Base-by-base conservation (phyloP, 176 grass and related monocot genomes). In the Oryza longistaminata region DNA sequence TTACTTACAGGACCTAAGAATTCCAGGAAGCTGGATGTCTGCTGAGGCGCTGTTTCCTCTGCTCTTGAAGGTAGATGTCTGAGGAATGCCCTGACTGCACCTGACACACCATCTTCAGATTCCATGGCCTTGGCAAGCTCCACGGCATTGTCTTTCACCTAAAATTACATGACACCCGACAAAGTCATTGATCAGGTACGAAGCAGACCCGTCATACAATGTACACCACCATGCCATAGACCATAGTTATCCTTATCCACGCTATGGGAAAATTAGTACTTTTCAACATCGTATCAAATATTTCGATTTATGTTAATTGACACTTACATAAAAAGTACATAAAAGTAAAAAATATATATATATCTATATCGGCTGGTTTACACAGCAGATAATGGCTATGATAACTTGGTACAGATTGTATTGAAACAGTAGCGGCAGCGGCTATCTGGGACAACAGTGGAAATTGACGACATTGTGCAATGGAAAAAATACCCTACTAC, bases 31-130 rank as follows among this genome's bases (percentile, higher is more conserved):
- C 85, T 21, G 0, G 90, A 74, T 2, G 85, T 3, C 9, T 70
- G 80, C 0, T 67, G 88, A 3, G 73, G 55, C 17, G 14, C 15
- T 49, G 61, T 15, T 53, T 82, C 70, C n/a, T 67, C 66, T 4
- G 68, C 8, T 87, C 19, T 68, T 19, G 68, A 80, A 73, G 93
- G 93, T 74, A 98, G 71, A 80, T 98, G 96, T 61, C 66, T 98
- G 11, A 95, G 90, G 68, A 98, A 98, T 53, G 85, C 96, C 82
- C 85, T 92, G 15, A 98, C 96, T 68, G 93, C 96, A 42, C 93
- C 96, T 0, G 83, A 83, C 44, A 95, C 86, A 2, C 96, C 96
- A 6, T 95, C 93, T 76, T 98, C 91, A 2, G 82, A 90, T 82
- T 93, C 91, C 89, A 98, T 93, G 43, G 96, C 91, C 53, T 84